These are phyloP conservation scores for Zygotorulaspora danielsina DNA, from an alignment of 805 yeast genomes.

Conservation along the genomic window DNA sequence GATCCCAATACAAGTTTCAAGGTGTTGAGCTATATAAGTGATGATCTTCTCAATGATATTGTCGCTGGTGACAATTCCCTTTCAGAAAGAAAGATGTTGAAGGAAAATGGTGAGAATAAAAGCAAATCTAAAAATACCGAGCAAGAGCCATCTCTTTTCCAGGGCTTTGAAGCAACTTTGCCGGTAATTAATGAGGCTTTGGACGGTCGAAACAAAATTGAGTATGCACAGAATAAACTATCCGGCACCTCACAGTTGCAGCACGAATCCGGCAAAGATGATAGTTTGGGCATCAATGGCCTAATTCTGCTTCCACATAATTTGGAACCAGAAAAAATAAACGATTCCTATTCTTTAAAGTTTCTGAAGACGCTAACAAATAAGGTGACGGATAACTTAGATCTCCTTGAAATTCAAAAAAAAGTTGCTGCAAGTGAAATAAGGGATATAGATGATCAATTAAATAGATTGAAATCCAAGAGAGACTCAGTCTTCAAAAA, in stretches of 20 bases:
- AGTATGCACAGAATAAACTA: conserved; percentile 23
- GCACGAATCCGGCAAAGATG: conserved; percentile 17
- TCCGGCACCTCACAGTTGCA: conserved; percentile 17
- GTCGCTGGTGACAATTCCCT: conserved; percentile 33
- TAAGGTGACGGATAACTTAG: conserved; percentile 44
- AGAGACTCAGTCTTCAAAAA: conserved; percentile 54
- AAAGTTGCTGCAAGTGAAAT: conserved; percentile 62
- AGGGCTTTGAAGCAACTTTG: conserved; percentile 61
- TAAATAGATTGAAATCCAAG: conserved; percentile 47
- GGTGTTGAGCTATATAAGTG: conserved; percentile 53
- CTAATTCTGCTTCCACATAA: conserved; percentile 38
- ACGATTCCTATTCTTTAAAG: conserved; percentile 40
- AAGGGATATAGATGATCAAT: conserved; percentile 55
- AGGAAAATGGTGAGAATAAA: conserved; percentile 14
- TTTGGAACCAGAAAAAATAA: conserved; percentile 41
- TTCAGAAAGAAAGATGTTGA: conserved; percentile 9
- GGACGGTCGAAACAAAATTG: conserved; percentile 26
- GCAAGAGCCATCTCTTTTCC: conserved; percentile 51
- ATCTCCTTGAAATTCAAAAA: conserved; percentile 57
- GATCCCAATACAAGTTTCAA: conserved; percentile 42
- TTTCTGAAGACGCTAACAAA: conserved; percentile 39
- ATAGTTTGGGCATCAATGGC: conserved; percentile 16
- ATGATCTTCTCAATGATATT: conserved; percentile 53
- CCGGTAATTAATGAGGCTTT: conserved; percentile 48
- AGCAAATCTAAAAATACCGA: conserved; percentile 11